Evolutionary conservation across 805 yeast genomes (phyloP).

Genomic region (Hanseniaspora occidentalis): DNA sequence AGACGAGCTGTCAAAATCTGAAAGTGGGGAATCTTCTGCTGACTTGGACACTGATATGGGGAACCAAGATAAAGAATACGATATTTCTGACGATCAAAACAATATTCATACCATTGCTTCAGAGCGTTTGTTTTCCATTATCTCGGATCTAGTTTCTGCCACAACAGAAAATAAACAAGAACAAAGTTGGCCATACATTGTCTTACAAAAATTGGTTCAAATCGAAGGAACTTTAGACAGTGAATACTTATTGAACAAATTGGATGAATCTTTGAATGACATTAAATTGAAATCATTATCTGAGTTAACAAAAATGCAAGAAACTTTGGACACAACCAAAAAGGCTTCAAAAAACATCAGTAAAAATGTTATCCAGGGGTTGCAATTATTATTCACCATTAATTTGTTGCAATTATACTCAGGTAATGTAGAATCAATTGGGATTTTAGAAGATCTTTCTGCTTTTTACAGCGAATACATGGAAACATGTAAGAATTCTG

Average conservation of each 20-base stretch:
- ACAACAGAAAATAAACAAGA: constrained; percentile 28
- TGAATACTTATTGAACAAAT: constrained; percentile 22
- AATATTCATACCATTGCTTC: constrained; percentile 33
- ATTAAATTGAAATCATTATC: constrained; percentile 38
- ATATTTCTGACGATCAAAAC: constrained; percentile 9
- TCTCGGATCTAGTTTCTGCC: constrained; percentile 41
- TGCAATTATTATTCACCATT: constrained; percentile 69
- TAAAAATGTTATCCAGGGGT: constrained; percentile 36
- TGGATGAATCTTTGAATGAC: constrained; percentile 47
- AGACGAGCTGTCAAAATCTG: constrained; percentile 9
- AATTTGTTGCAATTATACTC: constrained; percentile 63
- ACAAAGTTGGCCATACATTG: constrained; percentile 49
- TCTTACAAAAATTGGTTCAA: constrained; percentile 29
- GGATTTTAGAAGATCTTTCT: constrained; percentile 60
- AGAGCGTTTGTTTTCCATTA: constrained; percentile 56
- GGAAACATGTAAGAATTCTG: constrained; percentile 24
- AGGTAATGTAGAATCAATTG: constrained; percentile 66
- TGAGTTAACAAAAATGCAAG: constrained; percentile 31
- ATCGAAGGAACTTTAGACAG: constrained; percentile 14
- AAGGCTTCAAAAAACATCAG: constrained; percentile 14
- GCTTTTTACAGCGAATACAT: constrained; percentile 38
- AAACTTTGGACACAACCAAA: neutral
- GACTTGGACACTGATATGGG: no score
- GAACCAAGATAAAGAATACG: constrained; percentile 10
- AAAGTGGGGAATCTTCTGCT: no score